A percentile compares a stretch with the other conserved stretches of the same genome.
Conservation (phyloP, 257 asterid species). For the Solanum tarijense region DNA sequence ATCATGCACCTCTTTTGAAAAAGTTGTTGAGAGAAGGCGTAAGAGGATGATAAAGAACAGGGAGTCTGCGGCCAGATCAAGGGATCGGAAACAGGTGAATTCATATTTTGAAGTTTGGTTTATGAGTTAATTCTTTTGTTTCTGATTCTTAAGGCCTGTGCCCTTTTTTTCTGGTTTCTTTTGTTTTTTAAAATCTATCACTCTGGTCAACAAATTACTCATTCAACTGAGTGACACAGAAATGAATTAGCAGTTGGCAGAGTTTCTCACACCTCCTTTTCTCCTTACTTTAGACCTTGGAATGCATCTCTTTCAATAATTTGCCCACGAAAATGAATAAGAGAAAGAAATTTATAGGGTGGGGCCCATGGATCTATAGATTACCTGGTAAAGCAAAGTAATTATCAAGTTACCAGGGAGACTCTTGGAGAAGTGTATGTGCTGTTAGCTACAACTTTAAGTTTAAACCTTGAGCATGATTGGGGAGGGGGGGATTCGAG, state of each 20-base stretch:
- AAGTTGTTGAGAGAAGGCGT: constrained; percentile 44
- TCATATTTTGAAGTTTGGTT: neutral
- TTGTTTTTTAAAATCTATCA: neutral
- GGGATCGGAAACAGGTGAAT: constrained; percentile 73
- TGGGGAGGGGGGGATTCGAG: neutral
- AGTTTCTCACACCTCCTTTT: neutral
- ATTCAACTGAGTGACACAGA: neutral
- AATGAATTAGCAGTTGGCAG: neutral
- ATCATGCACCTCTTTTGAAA: constrained; percentile 24
- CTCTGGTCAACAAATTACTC: neutral
- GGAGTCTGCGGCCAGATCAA: constrained; percentile 46
- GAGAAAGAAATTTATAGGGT: neutral
- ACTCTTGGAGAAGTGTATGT: neutral
- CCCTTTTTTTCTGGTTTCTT: neutral
- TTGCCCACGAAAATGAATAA: neutral
- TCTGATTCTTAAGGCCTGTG: neutral
- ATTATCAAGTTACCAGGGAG: neutral
- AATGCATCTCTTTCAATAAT: neutral
- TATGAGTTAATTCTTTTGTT: neutral
- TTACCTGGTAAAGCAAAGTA: neutral
- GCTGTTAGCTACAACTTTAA: neutral
- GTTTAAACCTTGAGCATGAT: neutral
- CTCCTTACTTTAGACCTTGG: neutral
- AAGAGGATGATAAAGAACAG: constrained; percentile 46
- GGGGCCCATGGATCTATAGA: neutral